Evolutionary conservation across 805 yeast species (phyloP), one percentile per base, ranked within the genome.

Genomic region (Hanseniaspora osmophila): DNA sequence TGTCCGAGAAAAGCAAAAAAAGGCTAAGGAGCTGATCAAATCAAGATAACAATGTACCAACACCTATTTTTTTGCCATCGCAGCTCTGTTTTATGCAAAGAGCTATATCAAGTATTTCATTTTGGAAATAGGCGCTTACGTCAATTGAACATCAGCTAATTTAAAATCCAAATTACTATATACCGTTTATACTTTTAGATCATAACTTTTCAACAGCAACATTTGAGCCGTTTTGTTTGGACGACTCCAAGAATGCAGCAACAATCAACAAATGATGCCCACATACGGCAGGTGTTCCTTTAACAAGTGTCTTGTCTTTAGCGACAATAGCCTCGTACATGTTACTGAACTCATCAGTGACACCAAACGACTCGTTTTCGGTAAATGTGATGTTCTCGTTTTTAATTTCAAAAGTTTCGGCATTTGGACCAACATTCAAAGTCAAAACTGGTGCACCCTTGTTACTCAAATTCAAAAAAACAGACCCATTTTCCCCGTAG

Each of bases 201-300:
- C 27, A 22, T 22, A 22, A 22, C 27, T 22, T 22, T 22, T 22
- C 27, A 22, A 22, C 27, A 22, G 27, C 27, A 22, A 22, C 27
- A 22, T 22, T 22, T 22, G 27, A 22, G 27, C 84, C 84, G 46
- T 70, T 66, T 32, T 70, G 62, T 15, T 65, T 53, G 35, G 85
- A 75, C 48, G 92, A 80, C 52, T 81, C 80, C 33, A 90, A 64
- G 48, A 84, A 83, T 27, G 96, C 97, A 46, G 77, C 95, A 47
- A 90, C 77, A 53, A 85, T 74, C 6, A 96, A 95, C 61, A 88
- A 75, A 63, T 90, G 97, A 63, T 88, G 96, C 78, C 83, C 88
- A 6, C 94, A 86, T 50, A 69, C 73, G 51, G 75, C 80, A 22
- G 95, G 94, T n/a, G 78, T 70, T 38, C 75, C 74, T 37, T 58